These are phyloP conservation scores for Penicillium polonicum DNA, from an alignment of 2,329 filamentous ascomycete genomes.

Conservation along the genomic window DNA sequence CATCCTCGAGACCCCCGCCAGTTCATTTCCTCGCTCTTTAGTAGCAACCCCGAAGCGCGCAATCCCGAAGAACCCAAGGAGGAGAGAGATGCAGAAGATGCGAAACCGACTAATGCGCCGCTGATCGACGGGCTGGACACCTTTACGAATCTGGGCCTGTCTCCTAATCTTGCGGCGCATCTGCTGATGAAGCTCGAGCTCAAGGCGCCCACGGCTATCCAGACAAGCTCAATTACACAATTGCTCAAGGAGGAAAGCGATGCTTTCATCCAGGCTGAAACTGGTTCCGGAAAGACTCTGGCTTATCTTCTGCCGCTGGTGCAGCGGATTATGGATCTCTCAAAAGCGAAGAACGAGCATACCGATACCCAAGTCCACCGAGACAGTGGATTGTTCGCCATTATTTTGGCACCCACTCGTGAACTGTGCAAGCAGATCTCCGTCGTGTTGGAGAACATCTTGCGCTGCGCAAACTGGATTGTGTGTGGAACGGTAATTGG, in stretches of 20 bases:
- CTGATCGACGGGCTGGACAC: constrained; percentile 78
- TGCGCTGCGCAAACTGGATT: constrained; percentile 90
- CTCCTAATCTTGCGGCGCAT: constrained; percentile 75
- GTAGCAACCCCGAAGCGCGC: constrained; percentile 76
- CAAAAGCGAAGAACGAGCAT: constrained; percentile 46
- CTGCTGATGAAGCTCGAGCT: constrained; percentile 81
- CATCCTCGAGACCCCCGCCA: constrained; percentile 52
- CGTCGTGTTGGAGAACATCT: constrained; percentile 76
- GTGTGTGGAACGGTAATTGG: constrained; percentile 82
- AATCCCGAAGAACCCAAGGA: constrained; percentile 48
- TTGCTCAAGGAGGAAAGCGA: constrained; percentile 78
- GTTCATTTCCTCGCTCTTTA: constrained; percentile 88
- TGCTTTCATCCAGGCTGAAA: constrained; percentile 95
- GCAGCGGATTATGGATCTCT: constrained; percentile 79
- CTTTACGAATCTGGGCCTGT: constrained; percentile 83
- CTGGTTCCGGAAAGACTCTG: constrained; percentile 93
- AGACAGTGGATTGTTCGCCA: constrained; percentile 86
- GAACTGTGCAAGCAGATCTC: constrained; percentile 95
- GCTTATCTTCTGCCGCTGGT: constrained; percentile 94
- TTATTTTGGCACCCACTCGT: constrained; percentile 89
- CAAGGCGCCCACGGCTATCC: constrained; percentile 90
- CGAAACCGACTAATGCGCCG: constrained; percentile 84
- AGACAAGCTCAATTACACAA: constrained; percentile 82
- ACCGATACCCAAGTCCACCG: constrained; percentile 63
- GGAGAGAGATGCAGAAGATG: constrained; percentile 46